phyloP scores from a whole-genome alignment of 352 stramenopile species.

The Pythium scleroteichum region DNA sequence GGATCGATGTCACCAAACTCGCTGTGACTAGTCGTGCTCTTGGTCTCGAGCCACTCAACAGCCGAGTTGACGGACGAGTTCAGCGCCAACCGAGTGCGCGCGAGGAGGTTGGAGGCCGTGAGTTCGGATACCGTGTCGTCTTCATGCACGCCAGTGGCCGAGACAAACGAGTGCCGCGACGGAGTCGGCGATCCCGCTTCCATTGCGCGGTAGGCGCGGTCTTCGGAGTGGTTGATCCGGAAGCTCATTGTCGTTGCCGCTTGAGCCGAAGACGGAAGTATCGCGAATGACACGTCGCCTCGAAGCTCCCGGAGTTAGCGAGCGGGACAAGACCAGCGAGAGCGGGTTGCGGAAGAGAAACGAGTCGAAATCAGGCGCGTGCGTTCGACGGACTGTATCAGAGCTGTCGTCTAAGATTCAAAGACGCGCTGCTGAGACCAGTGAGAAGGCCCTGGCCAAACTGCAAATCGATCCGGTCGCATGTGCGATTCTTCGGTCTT shows the following conservation, averaged over 20 bases:
- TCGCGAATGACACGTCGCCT: background rate
- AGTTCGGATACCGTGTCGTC: conserved; percentile 1
- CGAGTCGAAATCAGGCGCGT: too few relatives aligned
- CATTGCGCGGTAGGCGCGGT: conserved; percentile 1
- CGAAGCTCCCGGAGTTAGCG: too few relatives aligned
- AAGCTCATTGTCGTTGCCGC: background rate
- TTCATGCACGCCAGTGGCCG: background rate
- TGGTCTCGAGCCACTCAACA: conserved; percentile 4
- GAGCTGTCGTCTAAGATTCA: too few relatives aligned
- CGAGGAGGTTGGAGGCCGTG: background rate
- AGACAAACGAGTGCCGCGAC: conserved; percentile 1
- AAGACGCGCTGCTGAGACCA: too few relatives aligned
- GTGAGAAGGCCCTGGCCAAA: too few relatives aligned
- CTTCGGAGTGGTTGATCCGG: background rate
- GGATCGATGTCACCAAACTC: conserved; percentile 9
- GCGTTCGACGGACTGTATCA: too few relatives aligned
- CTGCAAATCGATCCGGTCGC: too few relatives aligned
- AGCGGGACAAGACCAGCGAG: too few relatives aligned
- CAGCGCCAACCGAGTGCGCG: background rate
- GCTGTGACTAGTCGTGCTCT: conserved; percentile 1
- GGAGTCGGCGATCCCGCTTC: background rate
- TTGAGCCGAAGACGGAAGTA: background rate
- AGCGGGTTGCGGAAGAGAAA: too few relatives aligned
- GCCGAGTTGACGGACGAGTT: conserved; percentile 5
- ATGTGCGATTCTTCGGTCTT: too few relatives aligned